Conservation (phyloP, 768 basidiomycete genomes). For the Epithele typhae region DNA sequence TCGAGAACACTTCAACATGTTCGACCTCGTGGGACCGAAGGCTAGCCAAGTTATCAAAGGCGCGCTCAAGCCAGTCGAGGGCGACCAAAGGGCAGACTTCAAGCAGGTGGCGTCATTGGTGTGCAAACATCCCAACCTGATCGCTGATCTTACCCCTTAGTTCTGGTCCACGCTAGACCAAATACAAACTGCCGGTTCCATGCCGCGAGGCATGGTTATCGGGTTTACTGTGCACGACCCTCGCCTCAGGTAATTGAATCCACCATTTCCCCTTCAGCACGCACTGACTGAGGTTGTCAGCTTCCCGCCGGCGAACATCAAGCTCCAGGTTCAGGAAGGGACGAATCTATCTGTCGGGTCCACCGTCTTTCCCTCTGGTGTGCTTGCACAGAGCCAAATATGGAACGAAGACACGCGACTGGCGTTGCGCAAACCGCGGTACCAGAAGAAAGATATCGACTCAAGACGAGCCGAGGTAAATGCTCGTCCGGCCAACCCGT, state of each 20-base stretch:
- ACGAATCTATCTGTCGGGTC: conserved; percentile 26
- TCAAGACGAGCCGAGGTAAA: conserved; percentile 69
- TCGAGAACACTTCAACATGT: conserved; percentile 66
- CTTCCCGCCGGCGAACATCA: conserved; percentile 80
- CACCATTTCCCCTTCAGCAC: not conserved
- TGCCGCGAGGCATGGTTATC: conserved; percentile 72
- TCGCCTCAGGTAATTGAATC: conserved; percentile 65
- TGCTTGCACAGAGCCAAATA: conserved; percentile 61
- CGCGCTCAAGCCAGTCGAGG: conserved; percentile 45
- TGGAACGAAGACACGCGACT: conserved; percentile 64
- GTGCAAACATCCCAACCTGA: no score
- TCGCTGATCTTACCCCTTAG: no score
- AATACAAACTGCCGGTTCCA: conserved; percentile 58
- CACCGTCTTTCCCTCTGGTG: conserved; percentile 48
- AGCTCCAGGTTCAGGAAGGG: conserved; percentile 30
- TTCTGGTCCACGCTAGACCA: conserved; percentile 64
- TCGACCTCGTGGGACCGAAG: conserved; percentile 87
- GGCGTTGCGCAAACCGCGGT: conserved; percentile 55
- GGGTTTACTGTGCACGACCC: conserved; percentile 85
- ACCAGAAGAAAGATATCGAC: conserved; percentile 83
- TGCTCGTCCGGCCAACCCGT: not conserved
- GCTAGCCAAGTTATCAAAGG: conserved; percentile 45
- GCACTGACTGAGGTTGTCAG: conserved; percentile 32
- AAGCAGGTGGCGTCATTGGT: conserved; percentile 39
- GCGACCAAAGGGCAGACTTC: conserved; percentile 53